phyloP scores from a whole-genome alignment of 1,284 basidiomycete species.

The Rhodotorula sp. region DNA sequence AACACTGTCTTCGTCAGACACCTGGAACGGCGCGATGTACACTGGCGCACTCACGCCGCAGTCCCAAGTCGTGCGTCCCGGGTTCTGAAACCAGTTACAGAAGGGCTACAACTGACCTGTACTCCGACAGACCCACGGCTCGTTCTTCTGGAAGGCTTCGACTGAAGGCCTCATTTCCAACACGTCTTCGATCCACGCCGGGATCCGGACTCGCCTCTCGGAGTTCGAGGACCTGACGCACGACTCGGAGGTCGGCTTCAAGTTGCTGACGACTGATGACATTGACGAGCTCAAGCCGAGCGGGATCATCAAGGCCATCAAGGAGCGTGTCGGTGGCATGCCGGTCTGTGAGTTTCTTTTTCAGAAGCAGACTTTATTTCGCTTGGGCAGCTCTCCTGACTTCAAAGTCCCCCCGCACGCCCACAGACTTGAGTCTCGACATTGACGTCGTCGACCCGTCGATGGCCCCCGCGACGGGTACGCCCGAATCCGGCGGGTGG shows the following conservation, averaged over 20 bases:
- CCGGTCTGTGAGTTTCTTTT: constrained; percentile 45
- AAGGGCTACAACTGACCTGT: not conserved
- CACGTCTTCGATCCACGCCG: constrained; percentile 49
- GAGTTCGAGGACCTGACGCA: constrained; percentile 38
- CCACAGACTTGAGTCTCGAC: constrained; percentile 29
- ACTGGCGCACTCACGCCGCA: constrained; percentile 33
- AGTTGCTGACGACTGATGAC: constrained; percentile 50
- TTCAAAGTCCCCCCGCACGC: too few species aligned
- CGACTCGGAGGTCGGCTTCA: constrained; percentile 52
- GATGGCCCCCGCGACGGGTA: constrained; percentile 53
- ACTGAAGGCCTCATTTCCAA: constrained; percentile 52
- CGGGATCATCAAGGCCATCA: constrained; percentile 50
- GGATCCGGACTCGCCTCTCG: constrained; percentile 44
- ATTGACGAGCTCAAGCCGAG: constrained; percentile 52
- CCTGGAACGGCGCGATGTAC: constrained; percentile 23
- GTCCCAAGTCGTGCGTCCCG: constrained; percentile 32
- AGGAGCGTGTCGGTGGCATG: constrained; percentile 49
- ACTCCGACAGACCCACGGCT: constrained; percentile 47
- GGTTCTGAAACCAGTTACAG: not conserved
- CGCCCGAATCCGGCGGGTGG: constrained; percentile 50
- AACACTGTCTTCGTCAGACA: not conserved
- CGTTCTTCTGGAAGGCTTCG: constrained; percentile 53
- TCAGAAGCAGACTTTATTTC: constrained; percentile 9
- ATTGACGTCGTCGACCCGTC: constrained; percentile 50
- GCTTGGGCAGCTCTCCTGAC: not conserved